Base-by-base conservation (phyloP, 179 eudicot species). In the Pouteria campechiana region DNA sequence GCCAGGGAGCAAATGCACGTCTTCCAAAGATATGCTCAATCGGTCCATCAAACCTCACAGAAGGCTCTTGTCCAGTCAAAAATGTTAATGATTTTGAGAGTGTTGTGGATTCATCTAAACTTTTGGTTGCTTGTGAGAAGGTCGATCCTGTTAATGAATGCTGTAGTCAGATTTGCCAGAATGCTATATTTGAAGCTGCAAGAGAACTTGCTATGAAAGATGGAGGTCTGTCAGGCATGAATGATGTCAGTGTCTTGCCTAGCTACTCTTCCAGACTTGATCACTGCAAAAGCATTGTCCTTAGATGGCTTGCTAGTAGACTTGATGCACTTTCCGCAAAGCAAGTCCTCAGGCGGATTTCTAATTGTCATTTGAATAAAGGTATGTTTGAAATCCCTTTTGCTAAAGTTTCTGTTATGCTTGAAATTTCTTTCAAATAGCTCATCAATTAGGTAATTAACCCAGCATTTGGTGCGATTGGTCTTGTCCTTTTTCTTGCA, bases 341-440 rank as follows among this genome's bases (percentile, higher is more conserved):
- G 58, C 74, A 70, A 44, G 73, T 86, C 59, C 79, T 90, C 43
- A 69, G 98, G 62, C 95, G 90, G 40, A 60, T 90, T 50, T 72
- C 95, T 35, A 90, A 81, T 57, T 90, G 98, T 74, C 70, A 87
- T 16, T 65, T 74, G 44, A 90, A 90, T 54, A 76, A 86, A 81
- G 98, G 94, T 90, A 35, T 66, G 66, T 7, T 58, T 18, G 16
- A 32, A 12, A 12, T n/a, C n/a, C n/a, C n/a, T n/a, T n/a, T n/a
- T n/a, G 19, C 38, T 27, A 4, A 37, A 27, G n/a, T 23, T 50
- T 18, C 19, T 12, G 14, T 34, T 7, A 25, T 22, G 18, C 6
- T 27, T 27, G 30, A 17, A 15, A 17, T 36, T 41, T 19, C 19
- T 28, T 17, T 37, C n/a, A n/a, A n/a, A n/a, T n/a, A n/a, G n/a